Evolutionary conservation across 176 grass and related monocot species (phyloP).

Genomic region (Oryza meyeriana): DNA sequence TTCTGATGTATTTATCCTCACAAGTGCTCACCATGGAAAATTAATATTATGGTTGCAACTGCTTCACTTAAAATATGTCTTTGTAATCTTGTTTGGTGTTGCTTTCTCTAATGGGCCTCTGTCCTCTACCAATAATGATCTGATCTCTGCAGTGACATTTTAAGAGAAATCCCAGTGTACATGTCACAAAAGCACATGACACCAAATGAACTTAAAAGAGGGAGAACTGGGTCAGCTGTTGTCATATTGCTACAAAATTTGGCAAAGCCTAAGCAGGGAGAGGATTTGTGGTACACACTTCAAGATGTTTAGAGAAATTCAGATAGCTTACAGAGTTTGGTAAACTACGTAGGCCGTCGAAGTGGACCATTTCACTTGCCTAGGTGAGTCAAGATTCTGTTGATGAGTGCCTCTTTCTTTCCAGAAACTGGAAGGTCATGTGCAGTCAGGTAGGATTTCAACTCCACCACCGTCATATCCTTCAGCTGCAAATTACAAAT

Average conservation of each 20-base stretch:
- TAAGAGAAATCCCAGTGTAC: neutral
- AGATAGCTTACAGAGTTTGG: neutral
- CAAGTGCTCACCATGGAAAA: neutral
- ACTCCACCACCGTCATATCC: constrained; percentile 56
- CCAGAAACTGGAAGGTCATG: constrained; percentile 67
- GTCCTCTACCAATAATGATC: neutral
- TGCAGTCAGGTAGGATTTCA: constrained; percentile 76
- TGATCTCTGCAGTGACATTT: neutral
- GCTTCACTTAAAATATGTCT: neutral
- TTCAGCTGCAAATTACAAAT: constrained; percentile 66
- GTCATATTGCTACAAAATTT: constrained; percentile 16
- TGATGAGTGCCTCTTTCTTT: constrained; percentile 81
- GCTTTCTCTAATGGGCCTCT: neutral
- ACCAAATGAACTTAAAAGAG: neutral
- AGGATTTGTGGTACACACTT: neutral
- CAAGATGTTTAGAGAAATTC: neutral
- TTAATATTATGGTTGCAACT: neutral
- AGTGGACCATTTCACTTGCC: constrained; percentile 61
- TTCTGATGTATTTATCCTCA: neutral
- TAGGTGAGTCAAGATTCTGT: constrained; percentile 80
- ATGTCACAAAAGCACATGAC: neutral
- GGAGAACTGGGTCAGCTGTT: neutral
- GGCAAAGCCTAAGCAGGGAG: neutral
- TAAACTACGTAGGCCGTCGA: neutral
- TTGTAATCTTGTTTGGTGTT: neutral